Base-by-base conservation (phyloP, 2,329 filamentous ascomycete genomes). In the Cephalotrichum gorgonifer region DNA sequence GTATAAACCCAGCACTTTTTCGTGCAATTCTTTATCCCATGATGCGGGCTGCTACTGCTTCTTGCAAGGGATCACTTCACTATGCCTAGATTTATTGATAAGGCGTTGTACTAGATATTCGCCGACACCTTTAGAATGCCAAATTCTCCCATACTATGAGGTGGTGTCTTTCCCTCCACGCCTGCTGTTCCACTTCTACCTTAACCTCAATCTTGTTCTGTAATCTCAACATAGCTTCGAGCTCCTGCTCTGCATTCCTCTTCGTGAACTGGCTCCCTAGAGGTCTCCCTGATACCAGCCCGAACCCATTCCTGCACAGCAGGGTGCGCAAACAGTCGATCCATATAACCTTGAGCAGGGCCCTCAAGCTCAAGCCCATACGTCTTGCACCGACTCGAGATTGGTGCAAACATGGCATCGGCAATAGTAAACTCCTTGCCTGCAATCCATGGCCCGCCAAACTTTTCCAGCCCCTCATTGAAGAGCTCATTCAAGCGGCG, bases 321-420 rank as follows among this genome's bases (percentile, higher is more conserved):
- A 4, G 59, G 57, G 43, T 69, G 58, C 35, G 57, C 59, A 53
- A 63, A 55, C 43, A 71, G 45, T 17, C 59, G 52, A n/a, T 63
- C 54, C 25, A 60, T 38, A 49, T 71, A 72, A 49, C 58, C 60
- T 50, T 51, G 55, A 1, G 62, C 64, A 8, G 49, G 35, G 0
- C 55, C 62, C 5, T 58, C 54, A 22, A 70, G 50, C 38, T 59
- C 51, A 33, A 63, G 53, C 1, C 66, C 60, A 51, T 62, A 72
- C 0, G 67, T 71, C 61, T 61, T 60, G 25, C 63, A 48, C 22
- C 69, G 56, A 25, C 62, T 60, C n/a, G 66, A 69, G 15, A 71
- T 53, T 0, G 69, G 69, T 14, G 68, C 66, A 52, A 59, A 71
- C 52, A 71, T 69, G 23, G 68, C 69, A 50, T 72, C 69, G 1